Evolutionary conservation across 1,139 yeast genomes (phyloP).

Genomic region (Yamadazyma jaroonii): DNA sequence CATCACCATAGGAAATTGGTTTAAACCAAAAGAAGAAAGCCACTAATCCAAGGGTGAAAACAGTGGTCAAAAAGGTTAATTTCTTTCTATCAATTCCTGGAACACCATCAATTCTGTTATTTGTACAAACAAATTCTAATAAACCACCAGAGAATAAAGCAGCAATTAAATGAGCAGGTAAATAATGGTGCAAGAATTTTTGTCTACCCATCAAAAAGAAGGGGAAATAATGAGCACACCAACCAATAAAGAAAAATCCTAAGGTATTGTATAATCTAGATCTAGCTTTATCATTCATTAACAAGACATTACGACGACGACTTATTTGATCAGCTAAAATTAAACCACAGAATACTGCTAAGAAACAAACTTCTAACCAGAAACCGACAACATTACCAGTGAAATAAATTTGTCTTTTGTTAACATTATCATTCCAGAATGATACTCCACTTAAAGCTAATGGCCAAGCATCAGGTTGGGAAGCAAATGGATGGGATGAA

Average conservation of each 20-base stretch:
- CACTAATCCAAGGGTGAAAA: conserved; percentile 47
- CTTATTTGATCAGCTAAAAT: conserved; percentile 73
- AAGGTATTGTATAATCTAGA: conserved; percentile 75
- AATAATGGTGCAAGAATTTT: conserved; percentile 89
- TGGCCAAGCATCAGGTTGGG: conserved; percentile 96
- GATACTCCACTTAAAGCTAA: conserved; percentile 87
- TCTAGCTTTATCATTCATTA: conserved; percentile 62
- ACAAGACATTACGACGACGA: conserved; percentile 63
- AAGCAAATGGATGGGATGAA: conserved; percentile 93
- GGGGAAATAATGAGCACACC: conserved; percentile 88
- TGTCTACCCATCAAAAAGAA: conserved; percentile 92
- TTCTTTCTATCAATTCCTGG: conserved; percentile 27
- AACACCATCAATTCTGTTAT: conserved; percentile 28
- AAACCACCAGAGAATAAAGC: conserved; percentile 81
- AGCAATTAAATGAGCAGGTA: conserved; percentile 93
- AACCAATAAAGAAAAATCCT: conserved; percentile 83
- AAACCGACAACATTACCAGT: conserved; percentile 90
- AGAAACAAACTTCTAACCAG: conserved; percentile 76
- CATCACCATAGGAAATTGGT: conserved; percentile 84
- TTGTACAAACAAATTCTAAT: conserved; percentile 75
- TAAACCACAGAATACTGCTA: conserved; percentile 63
- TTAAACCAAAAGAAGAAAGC: conserved; percentile 72
- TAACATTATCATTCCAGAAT: conserved; percentile 81
- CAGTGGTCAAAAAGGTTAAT: conserved; percentile 32
- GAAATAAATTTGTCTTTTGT: conserved; percentile 76